A percentile compares a stretch with the other conserved stretches of the same genome.
These are phyloP conservation scores for Puccinia hordei DNA, from an alignment of 1,284 basidiomycete species.

Conservation along the genomic window DNA sequence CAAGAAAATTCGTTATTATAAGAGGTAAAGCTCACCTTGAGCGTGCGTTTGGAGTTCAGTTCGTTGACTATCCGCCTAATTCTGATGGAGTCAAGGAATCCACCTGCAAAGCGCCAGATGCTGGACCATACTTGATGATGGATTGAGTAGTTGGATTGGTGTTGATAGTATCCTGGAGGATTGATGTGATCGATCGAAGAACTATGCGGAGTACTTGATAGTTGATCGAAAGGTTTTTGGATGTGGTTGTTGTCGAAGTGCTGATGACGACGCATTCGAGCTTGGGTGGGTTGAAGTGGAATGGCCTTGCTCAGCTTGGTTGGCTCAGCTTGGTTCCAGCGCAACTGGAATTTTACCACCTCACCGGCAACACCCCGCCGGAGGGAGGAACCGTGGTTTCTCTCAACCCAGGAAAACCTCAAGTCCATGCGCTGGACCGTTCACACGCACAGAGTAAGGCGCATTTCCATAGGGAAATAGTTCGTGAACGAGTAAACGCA, in stretches of 20 bases:
- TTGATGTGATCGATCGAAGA: not conserved
- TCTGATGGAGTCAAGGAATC: constrained; percentile 1
- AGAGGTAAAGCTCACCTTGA: constrained; percentile 3
- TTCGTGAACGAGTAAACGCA: no score
- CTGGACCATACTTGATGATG: not conserved
- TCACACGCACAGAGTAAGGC: no score
- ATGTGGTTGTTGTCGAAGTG: not conserved
- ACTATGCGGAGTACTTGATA: not conserved
- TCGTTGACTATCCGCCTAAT: not conserved
- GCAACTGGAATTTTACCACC: no score
- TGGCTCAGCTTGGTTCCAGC: not conserved
- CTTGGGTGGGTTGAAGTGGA: not conserved
- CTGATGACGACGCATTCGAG: constrained; percentile 33
- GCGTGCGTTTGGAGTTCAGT: not conserved
- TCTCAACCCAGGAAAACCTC: no score
- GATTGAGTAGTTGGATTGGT: not conserved
- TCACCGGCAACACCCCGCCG: no score
- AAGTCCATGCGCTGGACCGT: no score
- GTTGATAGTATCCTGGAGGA: not conserved
- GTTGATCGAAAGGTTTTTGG: not conserved
- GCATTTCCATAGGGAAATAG: no score
- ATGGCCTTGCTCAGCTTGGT: no score
- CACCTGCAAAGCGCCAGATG: not conserved
- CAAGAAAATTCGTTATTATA: no score
- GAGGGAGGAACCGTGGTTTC: no score